Evolutionary conservation across 2,329 filamentous ascomycete species (phyloP), one percentile per base, ranked within the genome.

Genomic region (Arachnopeziza araneosa): DNA sequence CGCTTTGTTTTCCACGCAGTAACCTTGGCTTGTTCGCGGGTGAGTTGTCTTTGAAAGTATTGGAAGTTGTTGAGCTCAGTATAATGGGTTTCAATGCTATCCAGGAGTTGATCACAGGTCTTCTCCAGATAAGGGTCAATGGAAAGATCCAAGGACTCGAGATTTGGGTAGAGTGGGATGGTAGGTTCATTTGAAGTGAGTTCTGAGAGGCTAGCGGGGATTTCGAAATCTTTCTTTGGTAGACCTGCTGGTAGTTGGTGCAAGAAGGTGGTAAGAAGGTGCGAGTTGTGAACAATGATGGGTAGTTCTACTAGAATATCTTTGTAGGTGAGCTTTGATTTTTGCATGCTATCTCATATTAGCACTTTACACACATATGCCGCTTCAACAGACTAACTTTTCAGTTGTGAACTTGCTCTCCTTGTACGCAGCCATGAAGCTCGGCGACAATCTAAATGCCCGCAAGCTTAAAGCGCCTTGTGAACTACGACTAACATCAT

Each of bases 41-140:
- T 89, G 60, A 98, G 83, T 73, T 96, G 92, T 71, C 95, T 86
- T 79, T 97, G 92, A 81, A 97, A 97, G 83, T 89, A 91, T 77
- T 97, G 93, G 80, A 96, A 95, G 84, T 99, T 99, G 86, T 98
- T 98, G 75, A 96, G 89, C 78, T 99, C 95, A 62, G 93, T 96
- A 80, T 98, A 95, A 81, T 99, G 95, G 59, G 89, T 89, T 81
- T 99, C 95, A 75, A 99, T 96, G 80, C 89, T 92, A 73, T 99
- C 95, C 64, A 98, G 86, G 60, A 99, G 85, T 68, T 97, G 85
- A 74, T 99, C 93, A 79, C 92, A 96, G 56, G 93, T 96, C 85
- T 97, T 96, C 83, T 98, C 93, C 54, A 99, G 86, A 83, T 96
- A 96, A 32, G 95, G 95, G 75, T 99, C 95, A 76, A 98, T 96